Evolutionary conservation across 2,329 filamentous ascomycete genomes (phyloP).

Genomic region (Phaeoacremonium minimum): DNA sequence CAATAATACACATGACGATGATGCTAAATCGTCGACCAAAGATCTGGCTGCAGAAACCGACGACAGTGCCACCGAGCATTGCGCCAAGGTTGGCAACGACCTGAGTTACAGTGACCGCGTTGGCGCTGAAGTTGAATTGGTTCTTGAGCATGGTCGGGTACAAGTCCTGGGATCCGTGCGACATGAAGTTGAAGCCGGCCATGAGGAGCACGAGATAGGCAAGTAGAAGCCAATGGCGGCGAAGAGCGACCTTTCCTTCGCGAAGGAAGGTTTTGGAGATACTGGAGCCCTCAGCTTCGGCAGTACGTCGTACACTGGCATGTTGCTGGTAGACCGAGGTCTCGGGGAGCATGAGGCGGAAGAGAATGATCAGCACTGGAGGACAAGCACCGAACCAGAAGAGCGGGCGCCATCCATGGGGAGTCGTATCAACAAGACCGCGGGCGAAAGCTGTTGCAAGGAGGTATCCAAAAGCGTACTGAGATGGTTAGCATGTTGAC

Average conservation of each 20-base stretch:
- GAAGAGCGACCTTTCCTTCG: constrained; percentile 75
- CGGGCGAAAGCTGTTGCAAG: constrained; percentile 54
- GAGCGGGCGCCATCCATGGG: constrained; percentile 76
- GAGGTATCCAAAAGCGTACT: constrained; percentile 64
- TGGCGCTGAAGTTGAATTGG: constrained; percentile 46
- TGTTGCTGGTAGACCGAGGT: constrained; percentile 69
- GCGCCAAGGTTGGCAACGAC: constrained; percentile 70
- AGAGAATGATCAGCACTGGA: constrained; percentile 74
- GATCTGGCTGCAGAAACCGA: constrained; percentile 66
- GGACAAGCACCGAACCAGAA: constrained; percentile 87
- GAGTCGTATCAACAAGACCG: constrained; percentile 70
- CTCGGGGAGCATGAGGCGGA: constrained; percentile 74
- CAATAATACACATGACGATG: constrained; percentile 57
- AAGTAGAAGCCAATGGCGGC: constrained; percentile 75
- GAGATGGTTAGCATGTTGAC: constrained; percentile 50
- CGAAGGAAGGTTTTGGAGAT: constrained; percentile 64
- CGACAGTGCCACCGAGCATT: constrained; percentile 60
- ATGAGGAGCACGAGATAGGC: constrained; percentile 81
- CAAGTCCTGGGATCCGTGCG: constrained; percentile 65
- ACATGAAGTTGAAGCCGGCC: constrained; percentile 92
- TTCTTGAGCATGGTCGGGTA: constrained; percentile 58
- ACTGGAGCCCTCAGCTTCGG: constrained; percentile 25
- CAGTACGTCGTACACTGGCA: constrained; percentile 49
- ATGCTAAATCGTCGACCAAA: constrained; percentile 67
- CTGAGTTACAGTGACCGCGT: constrained; percentile 64